These are phyloP conservation scores for Cetraspora pellucida DNA, from an alignment of 192 early-diverging fungal genomes.

Conservation along the genomic window DNA sequence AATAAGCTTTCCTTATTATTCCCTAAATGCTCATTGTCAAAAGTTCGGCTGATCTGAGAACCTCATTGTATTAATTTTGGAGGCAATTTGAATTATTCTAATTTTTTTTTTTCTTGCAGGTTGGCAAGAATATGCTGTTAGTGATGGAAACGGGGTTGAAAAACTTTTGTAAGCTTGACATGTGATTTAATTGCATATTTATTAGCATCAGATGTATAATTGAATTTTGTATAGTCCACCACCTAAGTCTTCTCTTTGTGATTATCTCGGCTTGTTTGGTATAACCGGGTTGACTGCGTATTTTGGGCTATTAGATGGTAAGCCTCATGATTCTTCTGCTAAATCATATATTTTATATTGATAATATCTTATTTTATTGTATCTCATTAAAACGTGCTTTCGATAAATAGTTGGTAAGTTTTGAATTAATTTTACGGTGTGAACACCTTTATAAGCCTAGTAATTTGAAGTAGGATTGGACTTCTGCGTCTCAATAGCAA, in stretches of 20 bases:
- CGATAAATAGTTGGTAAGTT: constrained; percentile 1
- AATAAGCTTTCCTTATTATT: no score
- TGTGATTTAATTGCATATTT: not conserved
- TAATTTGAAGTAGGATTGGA: no score
- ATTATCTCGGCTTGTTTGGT: constrained; percentile 46
- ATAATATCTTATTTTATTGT: not conserved
- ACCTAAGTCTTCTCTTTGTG: constrained; percentile 39
- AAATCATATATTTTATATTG: not conserved
- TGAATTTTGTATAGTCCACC: constrained; percentile 23
- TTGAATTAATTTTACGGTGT: no score
- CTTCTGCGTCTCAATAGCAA: no score
- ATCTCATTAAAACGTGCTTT: not conserved
- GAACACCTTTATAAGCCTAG: no score
- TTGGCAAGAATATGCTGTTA: constrained; percentile 55
- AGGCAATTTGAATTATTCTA: not conserved
- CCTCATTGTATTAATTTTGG: not conserved
- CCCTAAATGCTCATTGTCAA: no score
- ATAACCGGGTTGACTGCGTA: constrained; percentile 52
- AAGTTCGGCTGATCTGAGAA: no score
- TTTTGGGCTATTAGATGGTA: constrained; percentile 51
- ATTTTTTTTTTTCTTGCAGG: constrained; percentile 34
- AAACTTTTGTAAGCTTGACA: constrained; percentile 40
- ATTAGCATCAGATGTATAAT: not conserved
- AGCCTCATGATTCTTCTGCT: constrained; percentile 35
- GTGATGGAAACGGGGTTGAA: constrained; percentile 41